A percentile compares a stretch with the other conserved stretches of the same genome.
These are phyloP conservation scores for Epipyxis sp. DNA, from an alignment of 108 stramenopile genomes.

Conservation along the genomic window DNA sequence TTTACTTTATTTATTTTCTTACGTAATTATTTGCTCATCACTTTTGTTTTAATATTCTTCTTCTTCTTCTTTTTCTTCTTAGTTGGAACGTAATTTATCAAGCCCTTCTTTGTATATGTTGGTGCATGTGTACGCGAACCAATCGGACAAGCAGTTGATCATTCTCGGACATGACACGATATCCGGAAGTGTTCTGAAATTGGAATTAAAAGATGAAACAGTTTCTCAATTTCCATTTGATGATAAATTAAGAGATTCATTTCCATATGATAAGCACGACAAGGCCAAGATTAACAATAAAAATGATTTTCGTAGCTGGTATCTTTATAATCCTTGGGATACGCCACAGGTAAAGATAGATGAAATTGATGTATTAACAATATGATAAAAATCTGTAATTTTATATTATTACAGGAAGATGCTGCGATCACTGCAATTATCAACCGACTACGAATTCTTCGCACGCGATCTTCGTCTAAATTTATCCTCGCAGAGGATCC, in stretches of 20 bases:
- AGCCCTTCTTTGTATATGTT: not conserved
- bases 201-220: not conserved
- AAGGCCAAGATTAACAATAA: no score
- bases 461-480: not conserved
- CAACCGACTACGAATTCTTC: slow-evolving; percentile 28
- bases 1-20: no score
- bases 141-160: not conserved
- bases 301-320: no score
- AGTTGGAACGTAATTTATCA: not conserved
- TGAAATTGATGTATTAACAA: no score
- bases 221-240: not conserved
- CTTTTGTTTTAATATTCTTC: no score
- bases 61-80: no score
- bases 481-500: slow-evolving; percentile 28
- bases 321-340: slow-evolving; percentile 18
- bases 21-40: no score
- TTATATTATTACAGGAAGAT: no score
- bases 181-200: not conserved
- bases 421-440: not conserved
- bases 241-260: not conserved
- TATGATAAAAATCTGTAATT: no score
- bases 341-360: no score
- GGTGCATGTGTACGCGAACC: not conserved
- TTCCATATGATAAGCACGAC: not conserved
- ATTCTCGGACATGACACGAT: not conserved